Conservation (phyloP, 2,329 filamentous ascomycete species). For the Ceratocystis eucalypticola region DNA sequence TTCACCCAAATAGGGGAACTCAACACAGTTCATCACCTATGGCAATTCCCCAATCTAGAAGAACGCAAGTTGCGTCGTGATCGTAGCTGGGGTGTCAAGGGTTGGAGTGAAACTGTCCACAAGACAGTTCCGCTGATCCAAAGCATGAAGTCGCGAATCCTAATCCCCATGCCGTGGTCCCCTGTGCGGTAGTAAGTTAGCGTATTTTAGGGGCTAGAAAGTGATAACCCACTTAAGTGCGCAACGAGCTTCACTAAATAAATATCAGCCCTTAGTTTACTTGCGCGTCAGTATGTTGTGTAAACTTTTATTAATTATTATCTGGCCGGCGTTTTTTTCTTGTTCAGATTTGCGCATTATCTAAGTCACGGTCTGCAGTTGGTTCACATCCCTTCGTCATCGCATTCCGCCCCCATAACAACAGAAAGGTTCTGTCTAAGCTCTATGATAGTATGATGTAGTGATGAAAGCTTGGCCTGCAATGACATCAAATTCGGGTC, state of each 20-base stretch:
- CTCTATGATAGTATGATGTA: slow-evolving; percentile 58
- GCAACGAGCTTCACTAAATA: too few relatives aligned
- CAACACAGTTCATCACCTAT: slow-evolving; percentile 94
- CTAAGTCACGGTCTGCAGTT: neutral
- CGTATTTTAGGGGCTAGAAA: neutral
- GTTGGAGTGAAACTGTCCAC: slow-evolving; percentile 95
- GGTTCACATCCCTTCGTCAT: slow-evolving; percentile 21
- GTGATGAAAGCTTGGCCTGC: slow-evolving; percentile 66
- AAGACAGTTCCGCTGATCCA: slow-evolving; percentile 97
- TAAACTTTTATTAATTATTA: neutral
- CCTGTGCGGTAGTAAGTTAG: slow-evolving; percentile 53
- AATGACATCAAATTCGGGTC: slow-evolving; percentile 77
- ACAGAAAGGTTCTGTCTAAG: slow-evolving; percentile 59
- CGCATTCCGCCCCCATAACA: slow-evolving; percentile 54
- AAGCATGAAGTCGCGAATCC: slow-evolving; percentile 83
- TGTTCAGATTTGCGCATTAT: neutral
- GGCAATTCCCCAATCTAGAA: slow-evolving; percentile 96
- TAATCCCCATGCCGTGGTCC: slow-evolving; percentile 94
- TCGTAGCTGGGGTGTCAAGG: slow-evolving; percentile 88
- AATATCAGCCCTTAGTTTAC: too few relatives aligned
- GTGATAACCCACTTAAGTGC: too few relatives aligned
- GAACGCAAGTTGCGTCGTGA: slow-evolving; percentile 82
- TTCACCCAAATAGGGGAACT: slow-evolving; percentile 96
- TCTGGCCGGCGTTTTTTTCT: neutral
- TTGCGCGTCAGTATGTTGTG: too few relatives aligned